Base-by-base conservation (phyloP, 2,329 filamentous ascomycete species). In the Pestalotiopsis sp. region DNA sequence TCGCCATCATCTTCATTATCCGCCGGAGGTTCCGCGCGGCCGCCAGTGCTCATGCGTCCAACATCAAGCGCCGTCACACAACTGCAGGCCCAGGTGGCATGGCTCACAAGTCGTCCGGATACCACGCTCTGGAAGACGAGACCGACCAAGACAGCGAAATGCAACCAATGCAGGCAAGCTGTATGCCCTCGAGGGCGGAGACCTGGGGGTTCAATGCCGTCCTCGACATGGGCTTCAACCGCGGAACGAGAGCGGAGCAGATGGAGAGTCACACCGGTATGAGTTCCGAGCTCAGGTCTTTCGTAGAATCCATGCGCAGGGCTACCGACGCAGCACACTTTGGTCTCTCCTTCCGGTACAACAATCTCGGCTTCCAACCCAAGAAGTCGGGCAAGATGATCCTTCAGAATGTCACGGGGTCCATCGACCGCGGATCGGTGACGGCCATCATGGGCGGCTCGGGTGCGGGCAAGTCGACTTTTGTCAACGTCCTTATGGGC, bases 401-500 rank as follows among this genome's bases (percentile, higher is more conserved):
- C 64, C 77, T 88, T 4, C 81, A 84, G 62, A 82, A 84, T 13
- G 83, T 89, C 5, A 87, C 85, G 0, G 87, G 86, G 0, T 81
- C 79, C 4, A 88, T 89, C 71, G 78, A 85, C 22, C 79, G 81
- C 11, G 86, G 86, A 0, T 82, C 83, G 4, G 80, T 88, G n/a
- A 85, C 84, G 44, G 86, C 85, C 10, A 81, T 89, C n/a, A 88
- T 88, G 85, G 86, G 86, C 6, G 85, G 85, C 5, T 86, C 83
- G 1, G 86, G 86, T n/a, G 86, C 86, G 1, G 86, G 86, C 38
- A 89, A 88, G 74, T 85, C 84, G 20, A 89, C 86, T 0, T 88
- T 89, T 68, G 81, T 89, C 39, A 89, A 88, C 67, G 84, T 88
- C 30, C 79, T 89, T n/a, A 88, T 88, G 86, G 87, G 87, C 13